phyloP scores from a whole-genome alignment of 352 stramenopile species.

The Phytophthora uliginosa region DNA sequence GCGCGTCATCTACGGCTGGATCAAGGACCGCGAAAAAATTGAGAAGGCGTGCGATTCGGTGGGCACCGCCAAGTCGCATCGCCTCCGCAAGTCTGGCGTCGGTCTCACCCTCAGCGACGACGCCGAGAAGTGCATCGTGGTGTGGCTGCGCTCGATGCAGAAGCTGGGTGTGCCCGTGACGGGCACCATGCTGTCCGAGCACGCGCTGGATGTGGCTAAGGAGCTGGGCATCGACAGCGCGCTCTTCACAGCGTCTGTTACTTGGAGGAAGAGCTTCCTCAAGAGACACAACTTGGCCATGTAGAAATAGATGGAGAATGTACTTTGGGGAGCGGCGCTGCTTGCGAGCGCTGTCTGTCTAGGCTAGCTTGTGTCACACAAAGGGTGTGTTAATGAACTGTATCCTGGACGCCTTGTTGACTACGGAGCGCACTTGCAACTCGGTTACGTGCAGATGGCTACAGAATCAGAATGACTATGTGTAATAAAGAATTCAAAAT shows the following conservation, averaged over 20 bases:
- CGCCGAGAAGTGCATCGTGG: conserved; percentile 49
- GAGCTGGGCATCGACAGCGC: conserved; percentile 39
- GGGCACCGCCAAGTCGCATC: conserved; percentile 42
- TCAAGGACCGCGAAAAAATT: conserved; percentile 43
- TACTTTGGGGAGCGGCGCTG: background rate
- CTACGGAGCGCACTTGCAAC: no score
- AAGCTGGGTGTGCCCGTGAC: conserved; percentile 40
- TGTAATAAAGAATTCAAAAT: conserved; percentile 3
- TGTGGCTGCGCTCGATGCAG: conserved; percentile 47
- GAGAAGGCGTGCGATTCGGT: conserved; percentile 46
- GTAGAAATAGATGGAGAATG: conserved; percentile 11
- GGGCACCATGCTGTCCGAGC: conserved; percentile 36
- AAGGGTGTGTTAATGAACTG: background rate
- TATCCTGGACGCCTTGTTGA: background rate
- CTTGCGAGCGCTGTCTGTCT: background rate
- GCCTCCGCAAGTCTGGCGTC: conserved; percentile 37
- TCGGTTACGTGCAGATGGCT: conserved; percentile 7
- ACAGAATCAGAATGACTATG: background rate
- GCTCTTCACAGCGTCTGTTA: conserved; percentile 37
- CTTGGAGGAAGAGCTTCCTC: conserved; percentile 46
- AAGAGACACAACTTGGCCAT: conserved; percentile 37
- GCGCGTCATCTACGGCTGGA: conserved; percentile 47
- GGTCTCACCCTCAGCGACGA: conserved; percentile 41
- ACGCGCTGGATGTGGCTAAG: conserved; percentile 45
- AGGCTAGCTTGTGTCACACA: background rate